Evolutionary conservation across 2,329 filamentous ascomycete species (phyloP), one percentile per base, ranked within the genome.

Genomic region (Cytospora mali): DNA sequence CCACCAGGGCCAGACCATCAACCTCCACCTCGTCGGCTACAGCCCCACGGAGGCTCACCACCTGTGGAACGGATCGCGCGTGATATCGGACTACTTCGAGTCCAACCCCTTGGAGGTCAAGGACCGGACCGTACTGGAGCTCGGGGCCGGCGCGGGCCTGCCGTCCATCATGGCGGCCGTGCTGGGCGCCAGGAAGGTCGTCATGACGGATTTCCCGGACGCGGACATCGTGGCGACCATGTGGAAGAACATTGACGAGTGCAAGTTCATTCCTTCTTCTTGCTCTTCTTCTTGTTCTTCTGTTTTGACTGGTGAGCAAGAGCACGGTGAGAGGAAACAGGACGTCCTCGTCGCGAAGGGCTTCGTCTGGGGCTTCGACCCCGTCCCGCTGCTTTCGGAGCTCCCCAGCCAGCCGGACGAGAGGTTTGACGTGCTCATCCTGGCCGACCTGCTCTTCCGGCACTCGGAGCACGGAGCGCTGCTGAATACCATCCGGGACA

Each of bases 151-250:
- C 16, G 92, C 92, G 0, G 94, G 93, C 0, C 82, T 97, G 42
- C 92, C 93, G 0, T 90, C 89, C 72, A 84, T 97, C 13, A 86
- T 95, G 35, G 89, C 88, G 68, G 89, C 89, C 0, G 79, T 90
- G 35, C 82, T 89, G 46, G 91, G 90, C 16, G 93, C 93, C 3
- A 75, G 75, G 55, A 84, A 79, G 58, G 86, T 90, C 2, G 89
- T 97, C 11, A 88, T 94, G 69, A 96, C 93, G 9, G 93, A 98
- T 75, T 97, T 92, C 73, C 92, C 92, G 0, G 93, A 97, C 74
- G 80, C 83, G 48, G 92, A 96, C 25, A 81, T 98, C n/a, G 82
- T 98, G 27, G 81, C 84, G 23, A 96, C 92, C 71, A 87, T 97
- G 75, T 83, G 84, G 69, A 84, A 86, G 74, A 97, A 97, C 73